Base-by-base conservation (phyloP, 352 stramenopile genomes). In the Ophiocytium majus region DNA sequence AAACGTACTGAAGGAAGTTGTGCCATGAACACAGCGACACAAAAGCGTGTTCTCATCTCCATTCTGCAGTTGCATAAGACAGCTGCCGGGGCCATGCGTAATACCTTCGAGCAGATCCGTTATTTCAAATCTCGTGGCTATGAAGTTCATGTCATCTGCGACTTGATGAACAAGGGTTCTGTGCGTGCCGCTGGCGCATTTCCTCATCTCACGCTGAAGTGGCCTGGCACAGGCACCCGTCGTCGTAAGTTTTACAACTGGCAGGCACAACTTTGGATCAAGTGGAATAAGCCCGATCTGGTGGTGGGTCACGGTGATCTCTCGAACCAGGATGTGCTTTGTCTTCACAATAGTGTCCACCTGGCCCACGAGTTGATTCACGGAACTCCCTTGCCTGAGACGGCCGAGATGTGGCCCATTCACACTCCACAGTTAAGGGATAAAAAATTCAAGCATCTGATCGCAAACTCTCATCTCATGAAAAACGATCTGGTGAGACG, bases 61-160 rank as follows among this genome's bases (percentile, higher is more conserved):
- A 71, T 71, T 23, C 57, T 71, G 23, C 57, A 71, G 57, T 28
- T 71, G 57, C 57, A 71, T 71, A 71, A 71, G 28, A 71, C 19
- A 23, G 23, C 57, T 23, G 57, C 19, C 57, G 23, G 19, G 23
- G 57, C 57, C 57, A n/a, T n/a, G n/a, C 57, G 57, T 28, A 71
- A 23, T 23, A 28, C 57, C 57, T 71, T 23, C 28, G 57, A 71
- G 57, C 23, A 71, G 19, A 71, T 71, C 19, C 57, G 57, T 28
- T 71, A 71, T 28, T 71, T 71, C 28, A 23, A 71, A 71, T 71
- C 57, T 28, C 57, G 57, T 71, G 57, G 57, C 57, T 71, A 71
- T 71, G 57, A 71, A 71, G 57, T 71, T 71, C 57, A 71, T 71
- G 57, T 71, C 57, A 28, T 28, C 28, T 23, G 19, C 28, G 28